Evolutionary conservation across 2,329 filamentous ascomycete species (phyloP), one percentile per base, ranked within the genome.

Genomic region (Sporothrix schenckii): DNA sequence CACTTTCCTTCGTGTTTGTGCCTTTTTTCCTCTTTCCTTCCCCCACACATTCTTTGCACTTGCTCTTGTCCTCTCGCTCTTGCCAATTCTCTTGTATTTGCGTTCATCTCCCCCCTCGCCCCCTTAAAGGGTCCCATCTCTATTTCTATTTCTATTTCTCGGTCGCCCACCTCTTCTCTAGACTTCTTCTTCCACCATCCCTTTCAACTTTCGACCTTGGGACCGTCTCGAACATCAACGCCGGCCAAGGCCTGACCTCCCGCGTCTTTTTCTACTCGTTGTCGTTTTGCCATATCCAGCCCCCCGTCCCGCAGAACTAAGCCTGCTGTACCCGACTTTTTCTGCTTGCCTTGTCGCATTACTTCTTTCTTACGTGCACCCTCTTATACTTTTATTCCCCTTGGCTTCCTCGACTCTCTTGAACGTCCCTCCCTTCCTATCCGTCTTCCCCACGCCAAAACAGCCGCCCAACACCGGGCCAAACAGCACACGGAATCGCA

Each of bases 221-320:
- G 56, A 41, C 50, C 34, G 11, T 44, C 41, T 44, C 41, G 41
- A 44, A 9, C 34, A 34, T 7, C 34, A 34, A 34, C 6, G 34
- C 6, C 34, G 6, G 30, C 30, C 49, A 39, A 50, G 16, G 39
- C 19, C 21, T 14, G 34, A 2, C 58, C 44, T 27, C 6, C 27
- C 61, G 49, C 34, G 44, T 61, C 39, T 69, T 69, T 69, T 69
- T 69, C 61, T 44, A 69, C 58, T 49, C 68, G 27, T 60, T 21
- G 58, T 61, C 5, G 14, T 63, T 63, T 63, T 47, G 39, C 39
- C 39, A 47, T 47, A 63, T 63, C 56, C 58, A 61, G 44, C 39
- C 58, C 39, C 39, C 58, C 21, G 5, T 47, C 39, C 67, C 67
- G 56, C 41, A 69, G 47, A 30, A 69, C 39, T 44, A 50, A 63